Conservation (phyloP, 331 rosid genomes). For the Quercus tomentella region DNA sequence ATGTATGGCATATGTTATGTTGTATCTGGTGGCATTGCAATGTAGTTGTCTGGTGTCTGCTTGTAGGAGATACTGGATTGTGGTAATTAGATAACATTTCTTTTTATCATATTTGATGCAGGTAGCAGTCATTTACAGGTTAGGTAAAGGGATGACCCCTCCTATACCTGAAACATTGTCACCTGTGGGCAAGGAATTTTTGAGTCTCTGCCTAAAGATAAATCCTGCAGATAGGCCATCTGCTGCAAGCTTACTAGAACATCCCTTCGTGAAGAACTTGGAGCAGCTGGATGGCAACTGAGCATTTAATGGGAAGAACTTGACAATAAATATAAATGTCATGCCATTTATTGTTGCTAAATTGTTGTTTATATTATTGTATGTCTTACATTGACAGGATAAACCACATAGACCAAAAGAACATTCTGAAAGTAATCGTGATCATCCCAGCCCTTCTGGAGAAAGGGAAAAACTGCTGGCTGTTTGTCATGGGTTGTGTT, state of each 20-base stretch:
- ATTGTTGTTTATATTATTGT: too few relatives aligned
- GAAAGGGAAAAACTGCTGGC: slow-evolving; percentile 12
- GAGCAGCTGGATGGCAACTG: not conserved
- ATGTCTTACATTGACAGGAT: too few relatives aligned
- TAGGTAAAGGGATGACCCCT: slow-evolving; percentile 90
- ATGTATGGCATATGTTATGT: too few relatives aligned
- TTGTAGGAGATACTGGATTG: too few relatives aligned
- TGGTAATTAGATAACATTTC: not conserved
- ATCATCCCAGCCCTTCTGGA: slow-evolving; percentile 27
- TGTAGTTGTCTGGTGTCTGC: too few relatives aligned
- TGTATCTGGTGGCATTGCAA: too few relatives aligned
- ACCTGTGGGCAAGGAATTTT: too few relatives aligned
- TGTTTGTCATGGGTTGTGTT: slow-evolving; percentile 1
- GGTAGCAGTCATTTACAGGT: slow-evolving; percentile 98
- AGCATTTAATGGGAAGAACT: slow-evolving; percentile 27
- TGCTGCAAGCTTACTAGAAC: too few relatives aligned
- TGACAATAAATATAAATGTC: slow-evolving; percentile 34
- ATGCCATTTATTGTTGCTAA: not conserved
- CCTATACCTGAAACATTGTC: slow-evolving; percentile 75
- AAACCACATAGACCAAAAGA: too few relatives aligned
- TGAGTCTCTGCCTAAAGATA: too few relatives aligned
- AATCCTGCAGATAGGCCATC: too few relatives aligned
- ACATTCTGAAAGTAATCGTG: slow-evolving; percentile 42
- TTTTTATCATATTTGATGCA: slow-evolving; percentile 30
- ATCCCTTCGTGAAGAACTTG: slow-evolving; percentile 1